Evolutionary conservation across 139 green algal genomes (phyloP).

Genomic region (Gonium pectorale): DNA sequence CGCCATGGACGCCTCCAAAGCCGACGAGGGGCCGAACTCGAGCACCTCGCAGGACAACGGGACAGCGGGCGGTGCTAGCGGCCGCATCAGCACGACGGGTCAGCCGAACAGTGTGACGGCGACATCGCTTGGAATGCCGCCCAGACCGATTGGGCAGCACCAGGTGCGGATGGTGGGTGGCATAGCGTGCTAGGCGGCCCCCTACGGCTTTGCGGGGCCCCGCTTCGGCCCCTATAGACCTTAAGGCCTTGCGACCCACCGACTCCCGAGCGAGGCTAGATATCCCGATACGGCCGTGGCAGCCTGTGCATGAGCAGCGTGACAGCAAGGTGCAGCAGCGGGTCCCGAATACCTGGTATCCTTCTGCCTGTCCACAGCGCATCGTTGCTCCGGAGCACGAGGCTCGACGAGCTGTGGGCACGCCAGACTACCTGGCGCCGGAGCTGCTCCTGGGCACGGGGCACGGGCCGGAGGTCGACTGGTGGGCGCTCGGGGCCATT

Average conservation of each 20-base stretch:
- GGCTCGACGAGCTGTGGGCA: conserved; percentile 80
- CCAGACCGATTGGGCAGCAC: conserved; percentile 4
- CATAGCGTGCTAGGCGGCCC: too few species aligned
- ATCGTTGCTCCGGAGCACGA: conserved; percentile 58
- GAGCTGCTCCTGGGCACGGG: conserved; percentile 86
- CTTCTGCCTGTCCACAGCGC: conserved; percentile 27
- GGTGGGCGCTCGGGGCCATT: conserved; percentile 92
- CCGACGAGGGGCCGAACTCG: conserved; percentile 22
- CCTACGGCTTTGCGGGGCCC: too few species aligned
- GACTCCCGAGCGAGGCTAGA: too few species aligned
- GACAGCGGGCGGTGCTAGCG: neutral
- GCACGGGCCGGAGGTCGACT: conserved; percentile 88
- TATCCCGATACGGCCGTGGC: too few species aligned
- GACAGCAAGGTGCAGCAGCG: too few species aligned
- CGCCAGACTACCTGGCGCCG: conserved; percentile 95
- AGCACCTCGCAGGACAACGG: neutral
- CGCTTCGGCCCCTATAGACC: too few species aligned
- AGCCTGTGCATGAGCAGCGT: too few species aligned
- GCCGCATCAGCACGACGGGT: neutral
- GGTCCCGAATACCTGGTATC: too few species aligned
- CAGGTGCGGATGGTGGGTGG: too few species aligned
- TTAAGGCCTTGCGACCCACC: too few species aligned
- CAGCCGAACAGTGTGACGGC: neutral
- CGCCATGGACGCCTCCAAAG: conserved; percentile 30
- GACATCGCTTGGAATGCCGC: conserved; percentile 5